Conservation (phyloP, 179 eudicot species). For the Amaranthus tricolor region DNA sequence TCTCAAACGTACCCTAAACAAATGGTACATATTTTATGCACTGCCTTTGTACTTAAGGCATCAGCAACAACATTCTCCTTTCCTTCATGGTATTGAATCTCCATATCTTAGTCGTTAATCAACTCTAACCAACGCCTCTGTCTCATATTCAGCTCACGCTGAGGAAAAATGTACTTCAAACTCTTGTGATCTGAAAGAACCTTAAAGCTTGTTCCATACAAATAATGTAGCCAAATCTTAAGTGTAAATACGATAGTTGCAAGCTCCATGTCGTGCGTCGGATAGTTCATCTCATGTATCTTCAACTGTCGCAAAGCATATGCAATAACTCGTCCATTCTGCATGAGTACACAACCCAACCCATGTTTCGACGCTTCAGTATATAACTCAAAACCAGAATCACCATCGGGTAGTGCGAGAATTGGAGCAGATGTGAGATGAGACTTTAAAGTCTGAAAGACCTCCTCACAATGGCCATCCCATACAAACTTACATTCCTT, state of each 20-base stretch:
- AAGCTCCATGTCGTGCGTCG: not conserved
- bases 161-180: no score
- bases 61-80: not conserved
- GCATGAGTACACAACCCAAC: not conserved
- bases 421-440: no score
- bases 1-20: not conserved
- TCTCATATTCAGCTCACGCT: not conserved
- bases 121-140: not conserved
- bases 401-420: no score
- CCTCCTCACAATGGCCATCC: not conserved
- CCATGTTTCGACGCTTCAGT: not conserved
- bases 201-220: not conserved
- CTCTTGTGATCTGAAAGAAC: not conserved
- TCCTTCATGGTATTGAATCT: not conserved
- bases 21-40: not conserved
- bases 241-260: not conserved
- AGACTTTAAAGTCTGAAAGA: no score
- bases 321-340: not conserved
- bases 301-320: not conserved
- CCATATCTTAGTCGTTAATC: conserved; percentile 11
- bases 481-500: not conserved
- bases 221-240: not conserved
- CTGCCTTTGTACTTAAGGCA: not conserved
- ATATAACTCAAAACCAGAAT: not conserved
- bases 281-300: not conserved